These are phyloP conservation scores for Eragrostis curvula DNA, from an alignment of 176 grass and related monocot species.

Conservation along the genomic window DNA sequence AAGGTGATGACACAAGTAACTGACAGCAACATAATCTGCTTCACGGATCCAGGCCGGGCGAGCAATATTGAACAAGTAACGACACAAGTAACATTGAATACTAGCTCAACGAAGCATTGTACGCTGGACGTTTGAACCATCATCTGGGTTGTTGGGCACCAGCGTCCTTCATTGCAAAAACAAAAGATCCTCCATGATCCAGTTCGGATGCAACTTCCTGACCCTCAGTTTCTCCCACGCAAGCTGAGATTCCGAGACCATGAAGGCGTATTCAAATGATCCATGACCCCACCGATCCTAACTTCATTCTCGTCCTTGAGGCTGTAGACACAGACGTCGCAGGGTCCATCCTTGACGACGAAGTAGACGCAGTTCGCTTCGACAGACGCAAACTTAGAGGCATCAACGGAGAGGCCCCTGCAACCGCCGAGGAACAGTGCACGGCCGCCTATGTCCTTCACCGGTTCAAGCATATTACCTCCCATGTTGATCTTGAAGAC, in stretches of 20 bases:
- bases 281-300: too few species aligned
- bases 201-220: too few species aligned
- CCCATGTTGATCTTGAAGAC: neutral
- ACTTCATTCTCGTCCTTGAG: neutral
- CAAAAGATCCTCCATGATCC: too few species aligned
- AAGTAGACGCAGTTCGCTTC: conserved; percentile 25
- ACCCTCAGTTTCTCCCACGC: neutral
- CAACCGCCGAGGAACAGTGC: neutral
- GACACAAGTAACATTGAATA: too few species aligned
- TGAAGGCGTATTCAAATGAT: neutral
- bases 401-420: neutral
- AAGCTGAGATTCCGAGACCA: neutral
- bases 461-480: neutral
- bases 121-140: too few species aligned
- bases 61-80: too few species aligned
- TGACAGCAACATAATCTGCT: too few species aligned
- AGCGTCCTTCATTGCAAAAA: too few species aligned
- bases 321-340: neutral
- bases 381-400: neutral
- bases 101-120: too few species aligned
- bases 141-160: too few species aligned
- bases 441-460: conserved; percentile 3
- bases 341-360: neutral
- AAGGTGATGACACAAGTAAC: too few species aligned
- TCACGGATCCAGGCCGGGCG: too few species aligned